Evolutionary conservation across 2,329 filamentous ascomycete species (phyloP).

Genomic region (Tricladium varicosporioides): DNA sequence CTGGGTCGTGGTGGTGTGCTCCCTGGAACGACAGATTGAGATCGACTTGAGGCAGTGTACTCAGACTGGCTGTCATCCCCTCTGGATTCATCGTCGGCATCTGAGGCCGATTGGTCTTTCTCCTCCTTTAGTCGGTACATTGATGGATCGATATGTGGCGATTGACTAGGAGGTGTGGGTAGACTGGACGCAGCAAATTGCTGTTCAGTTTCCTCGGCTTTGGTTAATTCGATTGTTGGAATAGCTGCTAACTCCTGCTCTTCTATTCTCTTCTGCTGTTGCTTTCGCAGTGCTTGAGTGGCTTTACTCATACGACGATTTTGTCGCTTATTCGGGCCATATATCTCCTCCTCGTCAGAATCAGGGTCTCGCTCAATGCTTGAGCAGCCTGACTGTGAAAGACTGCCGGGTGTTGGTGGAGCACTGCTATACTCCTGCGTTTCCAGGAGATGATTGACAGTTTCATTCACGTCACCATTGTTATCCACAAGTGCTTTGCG

Average conservation of each 20-base stretch:
- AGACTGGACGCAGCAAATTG: no score
- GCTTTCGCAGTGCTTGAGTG: background rate
- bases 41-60: constrained; percentile 5
- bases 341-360: constrained; percentile 41
- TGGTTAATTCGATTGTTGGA: constrained; percentile 1
- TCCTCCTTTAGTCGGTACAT: background rate
- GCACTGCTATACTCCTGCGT: constrained; percentile 41
- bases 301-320: constrained; percentile 15
- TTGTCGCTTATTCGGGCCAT: constrained; percentile 50
- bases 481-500: constrained; percentile 52
- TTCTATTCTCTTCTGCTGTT: background rate
- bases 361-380: constrained; percentile 51
- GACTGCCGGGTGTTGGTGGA: constrained; percentile 11
- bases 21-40: background rate
- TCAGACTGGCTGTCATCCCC: constrained; percentile 1
- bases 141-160: no score
- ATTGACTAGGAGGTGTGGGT: background rate
- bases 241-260: background rate
- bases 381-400: constrained; percentile 42
- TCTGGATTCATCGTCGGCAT: background rate
- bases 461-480: constrained; percentile 55
- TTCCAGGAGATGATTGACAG: constrained; percentile 49
- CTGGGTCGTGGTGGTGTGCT: background rate
- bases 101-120: background rate
- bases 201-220: background rate